A percentile compares a stretch with the other conserved stretches of the same genome.
Conservation (phyloP, 2,329 filamentous ascomycete genomes). For the Scleromitrula shiraiana region DNA sequence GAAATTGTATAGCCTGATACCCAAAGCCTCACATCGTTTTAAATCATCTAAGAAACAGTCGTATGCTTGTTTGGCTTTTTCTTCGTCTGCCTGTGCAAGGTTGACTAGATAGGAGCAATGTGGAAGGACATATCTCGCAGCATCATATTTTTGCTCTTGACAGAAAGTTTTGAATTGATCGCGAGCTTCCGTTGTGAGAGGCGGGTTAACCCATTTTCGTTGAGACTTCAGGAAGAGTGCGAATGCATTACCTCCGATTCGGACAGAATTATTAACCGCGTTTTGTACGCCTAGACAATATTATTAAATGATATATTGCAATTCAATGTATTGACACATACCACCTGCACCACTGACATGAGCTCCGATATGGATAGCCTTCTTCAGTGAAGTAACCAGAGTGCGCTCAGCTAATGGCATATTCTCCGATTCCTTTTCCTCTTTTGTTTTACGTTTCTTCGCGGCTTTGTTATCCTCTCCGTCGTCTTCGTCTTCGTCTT, state of each 20-base stretch:
- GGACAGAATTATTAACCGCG: slow-evolving; percentile 65
- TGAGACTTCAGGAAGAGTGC: slow-evolving; percentile 95
- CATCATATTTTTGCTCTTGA: slow-evolving; percentile 62
- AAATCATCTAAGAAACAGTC: slow-evolving; percentile 82
- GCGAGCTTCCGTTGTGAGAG: slow-evolving; percentile 59
- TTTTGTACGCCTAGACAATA: slow-evolving; percentile 69
- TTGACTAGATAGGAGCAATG: slow-evolving; percentile 97
- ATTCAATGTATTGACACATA: slow-evolving; percentile 31
- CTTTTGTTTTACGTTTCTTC: slow-evolving; percentile 46
- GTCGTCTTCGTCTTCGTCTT: slow-evolving; percentile 20
- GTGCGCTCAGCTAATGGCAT: slow-evolving; percentile 66
- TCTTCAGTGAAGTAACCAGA: slow-evolving; percentile 51
- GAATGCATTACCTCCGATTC: slow-evolving; percentile 87
- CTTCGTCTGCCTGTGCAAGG: slow-evolving; percentile 72
- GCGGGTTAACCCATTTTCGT: slow-evolving; percentile 84
- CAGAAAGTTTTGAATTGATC: slow-evolving; percentile 64
- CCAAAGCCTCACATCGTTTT: slow-evolving; percentile 72
- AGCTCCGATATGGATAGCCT: slow-evolving; percentile 75
- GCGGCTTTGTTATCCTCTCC: slow-evolving; percentile 18
- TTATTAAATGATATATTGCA: slow-evolving; percentile 8
- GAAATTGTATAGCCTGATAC: slow-evolving; percentile 94
- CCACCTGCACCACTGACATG: slow-evolving; percentile 88
- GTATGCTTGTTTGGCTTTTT: slow-evolving; percentile 81
- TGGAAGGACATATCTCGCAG: slow-evolving; percentile 67
- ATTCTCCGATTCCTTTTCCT: slow-evolving; percentile 45